Conservation (phyloP, 1,139 yeast genomes). For the Saccharomyces hybrid region DNA sequence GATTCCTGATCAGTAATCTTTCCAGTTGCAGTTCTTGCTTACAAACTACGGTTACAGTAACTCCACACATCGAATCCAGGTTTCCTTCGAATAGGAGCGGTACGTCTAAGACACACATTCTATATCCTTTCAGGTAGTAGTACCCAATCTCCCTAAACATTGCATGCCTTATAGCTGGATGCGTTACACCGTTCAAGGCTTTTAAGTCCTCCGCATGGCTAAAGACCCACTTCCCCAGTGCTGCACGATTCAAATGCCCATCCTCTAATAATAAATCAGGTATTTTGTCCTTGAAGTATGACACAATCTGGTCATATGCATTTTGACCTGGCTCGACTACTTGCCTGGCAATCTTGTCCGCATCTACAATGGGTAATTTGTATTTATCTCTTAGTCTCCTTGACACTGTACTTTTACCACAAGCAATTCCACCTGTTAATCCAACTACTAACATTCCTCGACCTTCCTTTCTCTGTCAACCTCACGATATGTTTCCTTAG, state of each 20-base stretch:
- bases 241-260: constrained; percentile 55
- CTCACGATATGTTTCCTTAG: neutral
- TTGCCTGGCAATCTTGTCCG: constrained; percentile 80
- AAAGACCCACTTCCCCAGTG: constrained; percentile 74
- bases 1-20: constrained; percentile 60
- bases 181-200: constrained; percentile 68
- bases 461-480: neutral
- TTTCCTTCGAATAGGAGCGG: constrained; percentile 83
- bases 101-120: constrained; percentile 72
- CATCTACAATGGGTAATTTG: constrained; percentile 64
- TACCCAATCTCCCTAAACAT: constrained; percentile 51
- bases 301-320: constrained; percentile 61
- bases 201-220: constrained; percentile 49
- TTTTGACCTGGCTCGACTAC: constrained; percentile 74
- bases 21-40: constrained; percentile 48
- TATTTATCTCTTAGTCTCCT: constrained; percentile 45
- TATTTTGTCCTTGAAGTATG: constrained; percentile 48
- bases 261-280: constrained; percentile 50
- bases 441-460: constrained; percentile 72
- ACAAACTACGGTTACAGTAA: constrained; percentile 60
- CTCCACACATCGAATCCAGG: constrained; percentile 65
- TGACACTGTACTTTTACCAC: constrained; percentile 93
- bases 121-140: constrained; percentile 47
- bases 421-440: constrained; percentile 91
- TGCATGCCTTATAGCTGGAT: constrained; percentile 76